Evolutionary conservation across 805 yeast genomes (phyloP), one percentile per base, ranked within the genome.

Genomic region (Candida hungchunana): DNA sequence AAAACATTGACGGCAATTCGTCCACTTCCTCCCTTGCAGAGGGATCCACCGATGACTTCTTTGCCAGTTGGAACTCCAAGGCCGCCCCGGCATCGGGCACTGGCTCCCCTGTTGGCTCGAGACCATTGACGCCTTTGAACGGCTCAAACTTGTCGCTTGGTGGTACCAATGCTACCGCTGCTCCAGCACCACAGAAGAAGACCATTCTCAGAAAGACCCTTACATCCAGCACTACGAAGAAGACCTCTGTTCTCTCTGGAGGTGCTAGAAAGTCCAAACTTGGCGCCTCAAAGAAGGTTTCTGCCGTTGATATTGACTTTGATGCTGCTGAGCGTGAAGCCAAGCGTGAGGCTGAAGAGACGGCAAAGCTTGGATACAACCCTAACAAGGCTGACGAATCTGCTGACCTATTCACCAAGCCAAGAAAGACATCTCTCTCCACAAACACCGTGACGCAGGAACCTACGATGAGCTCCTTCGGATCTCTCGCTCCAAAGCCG

Each of bases 41-140:
- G 19, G 67, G 63, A 16, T 67, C 75, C 20, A 72, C 71, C 18
- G 96, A 88, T 59, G 96, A 87, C 61, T 93, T 93, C 60, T 93
- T 93, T 63, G 74, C 93, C 36, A 81, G 78, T 56, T 89, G 96
- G 93, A 86, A 85, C 39, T 86, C 48, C 40, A 50, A 86, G 54
- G 87, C 41, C 21, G 20, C 95, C n/a, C 15, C 39, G 12, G 31
- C 28, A 5, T 38, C 42, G 4, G 62, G 67, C 29, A 61, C 71
- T 18, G 61, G 48, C 29, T 63, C 51, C 29, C 60, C 58, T 19
- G 26, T 47, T 11, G 31, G 36, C 10, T 59, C 69, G 3, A 63
- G 67, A 46, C 51, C 60, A 20, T 9, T 45, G 20, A 51, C 50
- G 17, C 59, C 54, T 12, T 37, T 47, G 30, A 43, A 39, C 34